Base-by-base conservation (phyloP, 352 stramenopile genomes). In the Pythium aphanidermatum region DNA sequence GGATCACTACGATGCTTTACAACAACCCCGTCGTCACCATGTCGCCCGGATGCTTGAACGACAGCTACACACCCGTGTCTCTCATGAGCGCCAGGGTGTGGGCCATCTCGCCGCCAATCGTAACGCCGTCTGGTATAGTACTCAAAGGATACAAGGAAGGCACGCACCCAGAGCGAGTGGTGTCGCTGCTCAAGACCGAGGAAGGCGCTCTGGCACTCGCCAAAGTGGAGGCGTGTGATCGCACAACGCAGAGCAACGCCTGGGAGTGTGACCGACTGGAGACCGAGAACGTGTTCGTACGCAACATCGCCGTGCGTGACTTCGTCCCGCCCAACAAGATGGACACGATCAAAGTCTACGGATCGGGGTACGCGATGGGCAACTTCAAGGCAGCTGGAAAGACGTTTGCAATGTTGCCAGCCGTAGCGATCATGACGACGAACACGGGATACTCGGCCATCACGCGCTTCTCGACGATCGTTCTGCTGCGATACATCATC, bases 321-420 rank as follows among this genome's bases (percentile, higher is more conserved):
- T 60, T 51, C 17, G 23, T 19, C 2, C 52, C 52, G n/a, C 37
- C 32, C 17, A 41, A 1, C 24, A 60, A 60, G 21, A 21, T 55
- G 4, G 32, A 40, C 52, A 60, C 49, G 21, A 27, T 60, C 44
- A 54, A 60, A 46, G 44, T 55, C 35, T 51, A 55, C 33, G 52
- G 51, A n/a, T 44, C 51, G 2, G 51, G 43, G 21, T 44, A 49
- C 35, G 37, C 37, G 7, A 46, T 53, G 43, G 51, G 51, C 37
- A 60, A 60, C 51, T 60, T 46, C 24, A 44, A 45, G 13, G 51
- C 51, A 9, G 51, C 43, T 13, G 44, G 26, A 36, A 60, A 60
- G 14, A 37, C 13, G 12, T 60, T 54, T 39, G 51, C 53, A n/a
- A 35, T 49, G 37, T 31, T 60, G 2, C 51, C 51, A 1, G 51